Conservation (phyloP, 78 protist species). For the Monosiga brevicollis region DNA sequence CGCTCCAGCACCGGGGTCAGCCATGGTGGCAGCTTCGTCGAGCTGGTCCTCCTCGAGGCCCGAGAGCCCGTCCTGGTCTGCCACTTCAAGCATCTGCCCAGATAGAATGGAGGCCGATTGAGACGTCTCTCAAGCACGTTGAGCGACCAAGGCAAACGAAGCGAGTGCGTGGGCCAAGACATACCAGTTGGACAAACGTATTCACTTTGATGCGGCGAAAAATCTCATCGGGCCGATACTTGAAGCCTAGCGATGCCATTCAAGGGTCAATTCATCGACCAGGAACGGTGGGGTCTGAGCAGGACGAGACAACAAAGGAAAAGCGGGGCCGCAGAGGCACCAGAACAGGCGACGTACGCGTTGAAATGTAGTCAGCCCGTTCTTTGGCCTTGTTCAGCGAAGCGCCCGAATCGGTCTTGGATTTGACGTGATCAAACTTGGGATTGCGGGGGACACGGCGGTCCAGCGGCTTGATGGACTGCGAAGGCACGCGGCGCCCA, state of each 20-base stretch:
- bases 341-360: not conserved
- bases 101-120: too few relatives aligned
- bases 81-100: not conserved
- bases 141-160: too few relatives aligned
- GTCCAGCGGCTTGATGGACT: not conserved
- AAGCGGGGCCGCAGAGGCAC: not conserved
- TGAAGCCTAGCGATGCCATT: not conserved
- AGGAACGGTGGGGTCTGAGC: not conserved
- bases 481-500: too few relatives aligned
- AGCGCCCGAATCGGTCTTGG: not conserved
- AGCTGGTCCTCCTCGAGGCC: not conserved
- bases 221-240: not conserved
- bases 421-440: not conserved
- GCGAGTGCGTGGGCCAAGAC: too few relatives aligned
- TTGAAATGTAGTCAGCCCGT: not conserved
- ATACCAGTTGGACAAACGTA: not conserved
- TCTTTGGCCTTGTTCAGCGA: not conserved
- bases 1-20: not conserved
- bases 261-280: not conserved
- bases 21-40: not conserved
- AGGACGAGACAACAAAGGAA: not conserved
- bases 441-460: not conserved
- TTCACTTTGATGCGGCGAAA: not conserved
- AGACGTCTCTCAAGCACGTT: not conserved
- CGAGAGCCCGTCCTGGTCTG: not conserved